phyloP scores from a whole-genome alignment of 2,329 filamentous ascomycete genomes.

The Botrytis squamosa region DNA sequence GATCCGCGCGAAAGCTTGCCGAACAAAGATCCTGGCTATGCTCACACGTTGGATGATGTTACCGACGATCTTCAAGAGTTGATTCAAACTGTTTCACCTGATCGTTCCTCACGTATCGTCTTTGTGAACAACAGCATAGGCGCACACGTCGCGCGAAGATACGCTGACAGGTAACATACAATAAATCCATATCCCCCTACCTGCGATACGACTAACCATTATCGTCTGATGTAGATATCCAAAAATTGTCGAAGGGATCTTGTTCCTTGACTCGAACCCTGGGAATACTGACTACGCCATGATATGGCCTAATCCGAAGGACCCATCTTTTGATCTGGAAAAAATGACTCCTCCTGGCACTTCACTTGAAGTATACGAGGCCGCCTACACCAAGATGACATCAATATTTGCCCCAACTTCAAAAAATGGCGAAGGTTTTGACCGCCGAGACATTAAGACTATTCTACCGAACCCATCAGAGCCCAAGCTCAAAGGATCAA shows the following conservation, averaged over 20 bases:
- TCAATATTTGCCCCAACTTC: neutral
- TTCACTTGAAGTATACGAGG: neutral
- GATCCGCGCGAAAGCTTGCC: neutral
- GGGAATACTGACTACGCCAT: neutral
- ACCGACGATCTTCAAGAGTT: neutral
- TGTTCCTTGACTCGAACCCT: neutral
- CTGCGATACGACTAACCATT: neutral
- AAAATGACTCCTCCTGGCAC: neutral
- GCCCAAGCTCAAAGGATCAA: neutral
- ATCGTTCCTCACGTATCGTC: neutral
- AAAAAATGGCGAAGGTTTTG: neutral
- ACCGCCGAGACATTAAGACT: neutral
- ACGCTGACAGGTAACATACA: neutral
- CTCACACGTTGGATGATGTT: neutral
- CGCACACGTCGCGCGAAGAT: neutral
- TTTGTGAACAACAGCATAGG: neutral
- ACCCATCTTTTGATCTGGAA: neutral
- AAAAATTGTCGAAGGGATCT: slow-evolving; percentile 39
- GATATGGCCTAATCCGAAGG: neutral
- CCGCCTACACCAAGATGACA: neutral
- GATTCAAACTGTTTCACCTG: neutral
- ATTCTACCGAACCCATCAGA: neutral
- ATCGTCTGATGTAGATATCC: neutral
- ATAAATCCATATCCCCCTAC: neutral
- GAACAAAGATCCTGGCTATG: neutral